Conservation (phyloP, 495 filamentous ascomycete species). For the Parathielavia hyrcaniae region DNA sequence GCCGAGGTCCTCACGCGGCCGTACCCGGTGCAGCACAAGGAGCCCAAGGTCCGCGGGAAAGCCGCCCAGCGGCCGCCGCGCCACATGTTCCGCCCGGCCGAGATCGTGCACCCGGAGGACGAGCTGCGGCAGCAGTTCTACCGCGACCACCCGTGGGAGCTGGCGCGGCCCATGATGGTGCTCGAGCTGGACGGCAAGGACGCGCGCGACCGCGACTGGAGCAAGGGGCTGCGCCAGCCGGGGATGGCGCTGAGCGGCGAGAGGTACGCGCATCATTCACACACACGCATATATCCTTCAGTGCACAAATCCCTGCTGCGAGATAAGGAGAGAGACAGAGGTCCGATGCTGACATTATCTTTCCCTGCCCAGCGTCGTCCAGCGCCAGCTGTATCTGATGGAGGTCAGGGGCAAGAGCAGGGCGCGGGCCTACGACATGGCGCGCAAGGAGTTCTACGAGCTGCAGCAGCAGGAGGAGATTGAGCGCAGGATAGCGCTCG, state of each 20-base stretch:
- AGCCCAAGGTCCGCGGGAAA: constrained; percentile 39
- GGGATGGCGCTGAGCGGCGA: constrained; percentile 78
- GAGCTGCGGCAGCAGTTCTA: constrained; percentile 73
- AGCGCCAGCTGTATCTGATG: constrained; percentile 82
- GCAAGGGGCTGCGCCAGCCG: constrained; percentile 63
- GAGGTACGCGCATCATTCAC: constrained; percentile 48
- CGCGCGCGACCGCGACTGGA: constrained; percentile 68
- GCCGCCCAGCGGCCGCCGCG: constrained; percentile 52
- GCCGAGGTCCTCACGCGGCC: constrained; percentile 66
- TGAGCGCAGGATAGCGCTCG: constrained; percentile 72
- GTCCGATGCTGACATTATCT: too few species aligned
- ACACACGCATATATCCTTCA: too few species aligned
- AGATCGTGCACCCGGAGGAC: constrained; percentile 81
- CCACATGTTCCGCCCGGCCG: constrained; percentile 70
- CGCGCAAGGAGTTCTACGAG: constrained; percentile 84
- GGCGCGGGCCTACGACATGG: constrained; percentile 73
- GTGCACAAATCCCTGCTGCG: not conserved
- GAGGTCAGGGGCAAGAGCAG: constrained; percentile 56
- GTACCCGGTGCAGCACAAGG: constrained; percentile 56
- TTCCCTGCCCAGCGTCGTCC: constrained; percentile 63
- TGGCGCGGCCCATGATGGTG: constrained; percentile 79
- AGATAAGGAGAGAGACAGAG: too few species aligned
- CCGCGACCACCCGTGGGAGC: constrained; percentile 92
- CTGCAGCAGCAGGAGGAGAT: constrained; percentile 76
- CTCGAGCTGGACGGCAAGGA: constrained; percentile 85